phyloP scores from a whole-genome alignment of 2,329 filamentous ascomycete species.

The Fusarium subtropicale region DNA sequence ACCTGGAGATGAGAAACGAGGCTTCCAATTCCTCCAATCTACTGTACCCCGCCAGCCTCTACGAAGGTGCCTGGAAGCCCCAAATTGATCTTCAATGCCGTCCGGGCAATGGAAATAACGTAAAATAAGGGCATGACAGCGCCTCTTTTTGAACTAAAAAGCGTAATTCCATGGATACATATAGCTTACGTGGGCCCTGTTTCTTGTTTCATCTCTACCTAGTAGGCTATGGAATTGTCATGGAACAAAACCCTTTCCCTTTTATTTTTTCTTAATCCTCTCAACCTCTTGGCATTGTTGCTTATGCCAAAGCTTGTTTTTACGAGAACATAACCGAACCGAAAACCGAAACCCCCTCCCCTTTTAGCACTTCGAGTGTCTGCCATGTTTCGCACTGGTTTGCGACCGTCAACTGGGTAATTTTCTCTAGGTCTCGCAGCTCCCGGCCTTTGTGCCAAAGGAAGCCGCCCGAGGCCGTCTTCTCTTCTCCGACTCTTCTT shows the following conservation, averaged over 20 bases:
- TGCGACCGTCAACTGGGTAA: constrained; percentile 4
- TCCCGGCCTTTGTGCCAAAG: constrained; percentile 3
- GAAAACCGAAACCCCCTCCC: background rate
- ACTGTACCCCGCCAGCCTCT: background rate
- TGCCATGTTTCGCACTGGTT: constrained; percentile 9
- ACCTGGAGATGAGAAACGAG: background rate
- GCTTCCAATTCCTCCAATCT: constrained; percentile 1
- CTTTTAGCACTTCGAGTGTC: background rate
- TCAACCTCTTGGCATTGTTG: constrained; percentile 4
- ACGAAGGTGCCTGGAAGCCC: background rate
- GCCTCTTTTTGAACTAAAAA: background rate
- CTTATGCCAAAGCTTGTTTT: constrained; percentile 7
- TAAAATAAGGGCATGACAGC: background rate
- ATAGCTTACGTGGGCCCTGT: constrained; percentile 1
- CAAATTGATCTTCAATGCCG: background rate
- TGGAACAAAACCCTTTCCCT: background rate
- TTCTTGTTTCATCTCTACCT: background rate
- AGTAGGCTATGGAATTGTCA: background rate
- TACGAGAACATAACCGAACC: background rate
- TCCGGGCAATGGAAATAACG: constrained; percentile 1
- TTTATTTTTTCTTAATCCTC: background rate
- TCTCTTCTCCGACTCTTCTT: background rate
- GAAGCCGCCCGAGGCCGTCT: background rate
- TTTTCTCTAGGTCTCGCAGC: background rate
- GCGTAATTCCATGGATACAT: background rate